phyloP scores from a whole-genome alignment of 768 basidiomycete genomes.

The Kwoniella dejecticola region DNA sequence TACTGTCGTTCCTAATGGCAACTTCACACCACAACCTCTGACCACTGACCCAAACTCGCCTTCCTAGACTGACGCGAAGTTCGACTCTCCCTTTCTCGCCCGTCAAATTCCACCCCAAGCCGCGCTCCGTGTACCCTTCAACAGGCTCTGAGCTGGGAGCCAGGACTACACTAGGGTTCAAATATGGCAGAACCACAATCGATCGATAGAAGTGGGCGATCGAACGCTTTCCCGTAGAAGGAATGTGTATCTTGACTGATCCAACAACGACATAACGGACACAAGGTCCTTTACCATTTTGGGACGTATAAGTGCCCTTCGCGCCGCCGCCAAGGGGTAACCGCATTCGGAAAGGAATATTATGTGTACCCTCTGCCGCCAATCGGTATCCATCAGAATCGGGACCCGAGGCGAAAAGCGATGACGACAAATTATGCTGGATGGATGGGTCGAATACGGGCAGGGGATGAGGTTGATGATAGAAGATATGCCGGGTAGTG shows the following conservation, averaged over 20 bases:
- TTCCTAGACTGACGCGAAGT: constrained; percentile 68
- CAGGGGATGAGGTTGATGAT: constrained; percentile 68
- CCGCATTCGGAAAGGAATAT: constrained; percentile 71
- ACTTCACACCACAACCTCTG: constrained; percentile 72
- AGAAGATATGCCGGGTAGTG: constrained; percentile 69
- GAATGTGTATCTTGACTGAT: constrained; percentile 73
- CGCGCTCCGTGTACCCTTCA: constrained; percentile 62
- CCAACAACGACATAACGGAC: constrained; percentile 81
- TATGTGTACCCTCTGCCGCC: constrained; percentile 68
- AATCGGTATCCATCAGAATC: constrained; percentile 51
- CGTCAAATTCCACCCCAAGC: constrained; percentile 61
- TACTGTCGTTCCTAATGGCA: constrained; percentile 68
- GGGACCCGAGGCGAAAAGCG: constrained; percentile 55
- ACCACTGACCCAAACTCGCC: constrained; percentile 78
- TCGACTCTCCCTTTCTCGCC: constrained; percentile 69
- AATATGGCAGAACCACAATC: constrained; percentile 75
- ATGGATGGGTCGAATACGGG: constrained; percentile 57
- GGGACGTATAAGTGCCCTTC: constrained; percentile 62
- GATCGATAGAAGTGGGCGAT: constrained; percentile 88
- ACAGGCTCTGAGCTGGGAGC: constrained; percentile 66
- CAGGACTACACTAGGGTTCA: constrained; percentile 67
- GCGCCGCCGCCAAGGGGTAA: constrained; percentile 64
- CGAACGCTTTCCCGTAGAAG: constrained; percentile 64
- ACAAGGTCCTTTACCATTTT: constrained; percentile 63
- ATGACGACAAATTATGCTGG: constrained; percentile 54